phyloP scores from a whole-genome alignment of 1,139 yeast genomes.

The Lodderomyces orthopsilosis region DNA sequence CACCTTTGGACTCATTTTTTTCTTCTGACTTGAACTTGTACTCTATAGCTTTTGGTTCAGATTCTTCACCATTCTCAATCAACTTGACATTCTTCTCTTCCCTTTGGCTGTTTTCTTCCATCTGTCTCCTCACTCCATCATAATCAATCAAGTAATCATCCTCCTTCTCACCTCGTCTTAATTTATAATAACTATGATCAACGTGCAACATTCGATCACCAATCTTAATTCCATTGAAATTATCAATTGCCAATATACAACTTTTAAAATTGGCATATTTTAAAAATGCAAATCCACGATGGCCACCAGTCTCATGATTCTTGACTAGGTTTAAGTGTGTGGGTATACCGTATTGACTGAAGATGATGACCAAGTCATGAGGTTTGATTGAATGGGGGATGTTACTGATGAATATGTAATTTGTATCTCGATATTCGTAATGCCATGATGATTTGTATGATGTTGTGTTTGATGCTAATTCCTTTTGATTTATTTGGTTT shows the following conservation, averaged over 20 bases:
- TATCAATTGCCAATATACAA: constrained; percentile 84
- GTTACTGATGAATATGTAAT: constrained; percentile 64
- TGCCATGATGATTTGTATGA: constrained; percentile 82
- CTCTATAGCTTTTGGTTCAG: neutral
- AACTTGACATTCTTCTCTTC: neutral
- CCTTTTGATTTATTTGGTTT: constrained; percentile 63
- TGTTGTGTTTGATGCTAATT: constrained; percentile 58
- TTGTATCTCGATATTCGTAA: constrained; percentile 70
- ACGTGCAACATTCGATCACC: constrained; percentile 61
- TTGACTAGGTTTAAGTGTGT: constrained; percentile 72
- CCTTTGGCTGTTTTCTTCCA: constrained; percentile 1
- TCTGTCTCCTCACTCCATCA: constrained; percentile 17
- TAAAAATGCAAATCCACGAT: constrained; percentile 77
- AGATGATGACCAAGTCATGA: constrained; percentile 71
- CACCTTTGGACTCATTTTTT: constrained; percentile 4
- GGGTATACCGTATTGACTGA: constrained; percentile 90
- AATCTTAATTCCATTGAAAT: constrained; percentile 69
- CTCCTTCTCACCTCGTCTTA: constrained; percentile 52
- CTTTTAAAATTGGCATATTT: constrained; percentile 83
- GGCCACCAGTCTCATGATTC: constrained; percentile 57
- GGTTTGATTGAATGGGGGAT: constrained; percentile 64
- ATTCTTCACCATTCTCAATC: neutral
- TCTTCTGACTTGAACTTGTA: neutral
- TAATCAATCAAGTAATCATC: constrained; percentile 40
- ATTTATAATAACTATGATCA: constrained; percentile 71